These are phyloP conservation scores for Boletus insuetus DNA, from an alignment of 768 basidiomycete genomes.

Conservation along the genomic window DNA sequence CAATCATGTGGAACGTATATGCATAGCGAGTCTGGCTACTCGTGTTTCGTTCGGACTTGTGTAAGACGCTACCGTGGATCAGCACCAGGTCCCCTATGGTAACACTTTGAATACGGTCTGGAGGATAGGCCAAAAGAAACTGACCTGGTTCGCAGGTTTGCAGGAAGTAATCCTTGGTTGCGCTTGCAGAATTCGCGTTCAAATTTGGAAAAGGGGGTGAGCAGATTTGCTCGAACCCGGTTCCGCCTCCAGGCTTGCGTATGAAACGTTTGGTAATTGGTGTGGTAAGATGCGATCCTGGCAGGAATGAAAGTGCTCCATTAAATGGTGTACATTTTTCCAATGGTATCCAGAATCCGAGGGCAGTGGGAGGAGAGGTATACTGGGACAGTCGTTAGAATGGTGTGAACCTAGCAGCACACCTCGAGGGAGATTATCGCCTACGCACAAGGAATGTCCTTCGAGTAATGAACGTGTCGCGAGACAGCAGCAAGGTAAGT, in stretches of 20 bases:
- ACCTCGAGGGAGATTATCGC: background rate
- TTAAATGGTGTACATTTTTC: constrained; percentile 82
- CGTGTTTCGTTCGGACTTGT: constrained; percentile 86
- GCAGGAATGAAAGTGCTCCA: constrained; percentile 85
- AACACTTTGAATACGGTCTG: background rate
- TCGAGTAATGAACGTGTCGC: background rate
- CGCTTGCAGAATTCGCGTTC: constrained; percentile 1
- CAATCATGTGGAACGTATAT: constrained; percentile 96
- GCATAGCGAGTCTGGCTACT: constrained; percentile 82
- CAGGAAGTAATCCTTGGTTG: constrained; percentile 52
- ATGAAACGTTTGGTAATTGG: constrained; percentile 85
- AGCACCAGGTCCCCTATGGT: constrained; percentile 79
- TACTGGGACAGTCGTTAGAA: constrained; percentile 52
- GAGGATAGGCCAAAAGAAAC: background rate
- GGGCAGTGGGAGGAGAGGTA: constrained; percentile 85
- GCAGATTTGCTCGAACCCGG: constrained; percentile 72
- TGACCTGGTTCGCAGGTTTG: constrained; percentile 74
- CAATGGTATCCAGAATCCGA: constrained; percentile 96
- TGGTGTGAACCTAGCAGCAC: background rate
- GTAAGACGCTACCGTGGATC: constrained; percentile 90
- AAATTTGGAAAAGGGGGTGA: constrained; percentile 23
- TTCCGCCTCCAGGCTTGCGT: constrained; percentile 70
- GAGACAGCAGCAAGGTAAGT: background rate
- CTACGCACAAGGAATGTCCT: constrained; percentile 72
- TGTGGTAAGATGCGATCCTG: constrained; percentile 80